Base-by-base conservation (phyloP, 352 stramenopile genomes). In the Globisporangium emineosum region DNA sequence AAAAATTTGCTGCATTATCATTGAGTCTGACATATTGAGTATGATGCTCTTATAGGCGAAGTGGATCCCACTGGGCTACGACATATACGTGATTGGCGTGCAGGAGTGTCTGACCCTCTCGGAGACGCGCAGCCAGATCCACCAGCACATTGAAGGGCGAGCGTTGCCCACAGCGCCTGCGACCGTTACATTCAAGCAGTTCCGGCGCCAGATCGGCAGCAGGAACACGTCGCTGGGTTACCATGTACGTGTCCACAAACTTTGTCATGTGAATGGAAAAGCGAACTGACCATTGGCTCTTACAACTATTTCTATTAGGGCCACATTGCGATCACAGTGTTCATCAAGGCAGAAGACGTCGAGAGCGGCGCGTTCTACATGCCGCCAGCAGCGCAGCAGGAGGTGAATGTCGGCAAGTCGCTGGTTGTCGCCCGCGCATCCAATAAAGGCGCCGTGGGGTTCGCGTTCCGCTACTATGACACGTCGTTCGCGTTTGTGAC, bases 1-100 rank as follows among this genome's bases (percentile, higher is more conserved):
- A 19, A 19, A 13, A 19, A 4, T 43, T n/a, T 43, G n/a, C n/a
- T n/a, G n/a, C n/a, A n/a, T n/a, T n/a, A n/a, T n/a, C n/a, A n/a
- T n/a, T n/a, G n/a, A n/a, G n/a, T n/a, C n/a, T n/a, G n/a, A n/a
- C n/a, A n/a, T n/a, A n/a, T n/a, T n/a, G n/a, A n/a, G n/a, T n/a
- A n/a, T 52, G 8, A 8, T 57, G 8, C 23, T 37, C 61, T 57
- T 68, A 32, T 21, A 87, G 70, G 70, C 78, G 23, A 86, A 89
- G 62, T 97, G 90, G 90, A 90, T 97, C 66, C 88, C 89, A 21
- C 64, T 79, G 5, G 88, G 87, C 30, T 72, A 93, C 64, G 88
- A 97, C 51, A 75, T 97, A 0, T 97, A 97, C 49, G 87, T 95
- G 13, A 91, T 97, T 47, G 91, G 88, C n/a, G 79, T 97, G 7